Evolutionary conservation across 73 alveolate species (phyloP).

Genomic region (Uronychia binucleata): DNA sequence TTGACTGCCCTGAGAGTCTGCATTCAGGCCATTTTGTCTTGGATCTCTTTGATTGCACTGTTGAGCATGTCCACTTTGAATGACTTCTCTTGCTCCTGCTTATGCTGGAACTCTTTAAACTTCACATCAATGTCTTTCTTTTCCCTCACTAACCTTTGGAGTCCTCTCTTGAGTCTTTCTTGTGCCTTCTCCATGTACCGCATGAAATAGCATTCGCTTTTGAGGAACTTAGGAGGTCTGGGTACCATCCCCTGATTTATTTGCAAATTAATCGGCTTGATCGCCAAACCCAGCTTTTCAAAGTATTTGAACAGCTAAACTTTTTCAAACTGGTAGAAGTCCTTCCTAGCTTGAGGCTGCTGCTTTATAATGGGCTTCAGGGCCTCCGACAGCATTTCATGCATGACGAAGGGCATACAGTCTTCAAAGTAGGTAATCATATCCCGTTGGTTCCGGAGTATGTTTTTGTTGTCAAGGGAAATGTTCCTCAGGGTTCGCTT

Average conservation of each 20-base stretch:
- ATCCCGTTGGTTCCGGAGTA: not conserved
- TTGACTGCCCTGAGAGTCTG: too few species aligned
- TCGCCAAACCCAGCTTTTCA: not conserved
- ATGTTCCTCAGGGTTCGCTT: not conserved
- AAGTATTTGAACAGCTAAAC: not conserved
- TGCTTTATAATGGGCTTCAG: too few species aligned
- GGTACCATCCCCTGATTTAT: not conserved
- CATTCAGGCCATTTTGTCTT: too few species aligned
- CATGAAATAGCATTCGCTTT: not conserved
- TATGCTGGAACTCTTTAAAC: too few species aligned
- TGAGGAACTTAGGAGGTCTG: not conserved
- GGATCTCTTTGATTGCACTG: too few species aligned
- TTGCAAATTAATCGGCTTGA: not conserved
- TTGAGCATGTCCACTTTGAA: too few species aligned
- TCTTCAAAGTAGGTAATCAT: not conserved
- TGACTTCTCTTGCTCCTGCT: too few species aligned
- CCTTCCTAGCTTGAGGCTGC: not conserved
- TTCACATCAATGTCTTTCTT: not conserved
- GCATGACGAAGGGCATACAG: not conserved
- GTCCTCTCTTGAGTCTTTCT: not conserved
- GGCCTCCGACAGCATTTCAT: not conserved
- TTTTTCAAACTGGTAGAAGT: not conserved
- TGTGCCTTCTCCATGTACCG: not conserved
- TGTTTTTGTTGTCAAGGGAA: not conserved
- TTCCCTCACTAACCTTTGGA: not conserved